These are phyloP conservation scores for Prunus persica DNA, from an alignment of 306 rosid genomes.

Conservation along the genomic window DNA sequence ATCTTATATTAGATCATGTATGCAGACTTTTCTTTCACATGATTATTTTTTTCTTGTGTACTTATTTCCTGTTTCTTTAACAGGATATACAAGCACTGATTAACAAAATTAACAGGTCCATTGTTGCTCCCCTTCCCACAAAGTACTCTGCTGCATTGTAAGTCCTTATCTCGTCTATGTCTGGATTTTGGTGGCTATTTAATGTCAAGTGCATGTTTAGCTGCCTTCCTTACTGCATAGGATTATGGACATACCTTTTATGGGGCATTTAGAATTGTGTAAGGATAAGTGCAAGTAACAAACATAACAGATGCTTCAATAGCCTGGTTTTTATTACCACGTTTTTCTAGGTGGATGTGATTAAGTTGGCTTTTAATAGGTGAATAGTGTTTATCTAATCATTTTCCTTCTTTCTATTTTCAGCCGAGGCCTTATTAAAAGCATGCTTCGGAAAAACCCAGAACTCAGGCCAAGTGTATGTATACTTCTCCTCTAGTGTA, in stretches of 20 bases:
- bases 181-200: not conserved
- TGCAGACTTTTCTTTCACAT: not conserved
- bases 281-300: not conserved
- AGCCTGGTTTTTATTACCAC: not conserved
- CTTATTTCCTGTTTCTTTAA: constrained; percentile 27
- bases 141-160: constrained; percentile 92
- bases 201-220: not conserved
- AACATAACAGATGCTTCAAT: not conserved
- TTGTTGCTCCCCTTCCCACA: constrained; percentile 95
- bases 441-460: constrained; percentile 99
- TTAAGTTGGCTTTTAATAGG: not conserved
- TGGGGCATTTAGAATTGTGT: not conserved
- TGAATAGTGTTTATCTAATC: constrained; percentile 19
- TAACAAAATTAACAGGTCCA: constrained; percentile 87
- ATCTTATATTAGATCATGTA: too few relatives aligned
- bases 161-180: constrained; percentile 27
- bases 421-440: constrained; percentile 95
- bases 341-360: not conserved
- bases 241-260: not conserved
- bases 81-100: constrained; percentile 99
- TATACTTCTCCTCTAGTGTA: constrained; percentile 33
- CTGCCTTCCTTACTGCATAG: not conserved
- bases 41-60: not conserved
- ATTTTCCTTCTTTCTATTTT: constrained; percentile 32
- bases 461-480: constrained; percentile 97